A percentile compares a stretch with the other conserved stretches of the same genome.
Conservation (phyloP, 805 yeast species). For the Candida boleticola region DNA sequence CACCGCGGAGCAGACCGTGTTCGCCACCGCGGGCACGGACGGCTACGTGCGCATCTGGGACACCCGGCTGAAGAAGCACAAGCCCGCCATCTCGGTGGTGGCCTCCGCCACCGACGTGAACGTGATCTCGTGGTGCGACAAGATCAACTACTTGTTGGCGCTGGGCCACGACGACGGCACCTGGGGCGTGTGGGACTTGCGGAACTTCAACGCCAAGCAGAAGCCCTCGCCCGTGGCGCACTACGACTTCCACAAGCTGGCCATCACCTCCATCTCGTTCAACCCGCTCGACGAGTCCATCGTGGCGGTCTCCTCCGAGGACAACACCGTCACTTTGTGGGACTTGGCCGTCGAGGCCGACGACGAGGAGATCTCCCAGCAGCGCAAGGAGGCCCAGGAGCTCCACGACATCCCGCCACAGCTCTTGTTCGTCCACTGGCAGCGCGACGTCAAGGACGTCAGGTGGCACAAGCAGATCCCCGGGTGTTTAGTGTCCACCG, state of each 20-base stretch:
- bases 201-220: slow-evolving; percentile 60
- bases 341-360: slow-evolving; percentile 98
- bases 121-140: slow-evolving; percentile 92
- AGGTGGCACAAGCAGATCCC: slow-evolving; percentile 98
- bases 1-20: slow-evolving; percentile 85
- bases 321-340: slow-evolving; percentile 96
- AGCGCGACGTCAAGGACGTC: slow-evolving; percentile 93
- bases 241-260: slow-evolving; percentile 91
- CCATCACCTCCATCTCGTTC: slow-evolving; percentile 90
- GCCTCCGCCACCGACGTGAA: slow-evolving; percentile 87
- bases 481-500: slow-evolving; percentile 91
- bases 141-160: slow-evolving; percentile 82
- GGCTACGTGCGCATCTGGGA: slow-evolving; percentile 96
- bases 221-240: slow-evolving; percentile 83
- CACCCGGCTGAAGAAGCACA: slow-evolving; percentile 87
- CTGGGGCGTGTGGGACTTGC: slow-evolving; percentile 98
- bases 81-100: slow-evolving; percentile 80
- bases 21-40: slow-evolving; percentile 92
- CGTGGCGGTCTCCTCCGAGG: slow-evolving; percentile 93
- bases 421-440: slow-evolving; percentile 96
- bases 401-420: slow-evolving; percentile 93
- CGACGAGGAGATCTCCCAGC: slow-evolving; percentile 92
- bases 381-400: slow-evolving; percentile 73
- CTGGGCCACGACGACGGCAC: slow-evolving; percentile 96
- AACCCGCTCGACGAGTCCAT: slow-evolving; percentile 95